Base-by-base conservation (phyloP, 768 basidiomycete genomes). In the Hemileccinum rubropunctum region DNA sequence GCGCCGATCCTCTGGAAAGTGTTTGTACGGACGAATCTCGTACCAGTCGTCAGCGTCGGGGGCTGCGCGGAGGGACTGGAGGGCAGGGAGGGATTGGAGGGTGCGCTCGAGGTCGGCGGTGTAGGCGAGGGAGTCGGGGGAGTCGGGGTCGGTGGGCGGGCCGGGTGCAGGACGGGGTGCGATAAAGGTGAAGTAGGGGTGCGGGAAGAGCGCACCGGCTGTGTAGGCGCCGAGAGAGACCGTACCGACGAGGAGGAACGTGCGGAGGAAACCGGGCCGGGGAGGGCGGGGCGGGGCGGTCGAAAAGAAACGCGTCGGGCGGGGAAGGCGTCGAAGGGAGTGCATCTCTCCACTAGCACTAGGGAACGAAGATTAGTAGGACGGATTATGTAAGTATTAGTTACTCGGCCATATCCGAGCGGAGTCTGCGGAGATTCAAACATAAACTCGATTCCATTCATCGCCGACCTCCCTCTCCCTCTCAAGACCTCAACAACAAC, bases 111-210 rank as follows among this genome's bases (percentile, higher is more conserved):
- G 73, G 6, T 70, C 65, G 15, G 73, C 73, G 4, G 78, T 77
- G 59, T 86, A 79, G 2, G 76, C 76, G 33, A 78, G 65, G 0
- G 86, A 82, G 52, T 82, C 80, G 1, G 73, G 75, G 3, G 83
- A 81, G 51, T 77, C 75, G 12, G 73, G 75, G 27, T 76, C 74
- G 2, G 52, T 17, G 17, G 78, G 79, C 0, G 91, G 88, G 0
- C 86, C 79, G 1, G 92, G 88, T 0, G 91, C 88, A 0, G 79
- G 73, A 10, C 87, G 78, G 3, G 94, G 93, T 41, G 85, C 87
- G 21, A 95, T 70, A 45, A 91, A 76, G 17, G 83, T 75, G 33
- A 86, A 61, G 23, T 86, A 64, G 0, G 77, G 68, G 6, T 85
- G 90, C 6, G 88, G 90, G 60, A 83, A 91, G 54, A 90, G 68